Conservation (phyloP, 257 asterid species). For the Solanum pimpinellifolium region DNA sequence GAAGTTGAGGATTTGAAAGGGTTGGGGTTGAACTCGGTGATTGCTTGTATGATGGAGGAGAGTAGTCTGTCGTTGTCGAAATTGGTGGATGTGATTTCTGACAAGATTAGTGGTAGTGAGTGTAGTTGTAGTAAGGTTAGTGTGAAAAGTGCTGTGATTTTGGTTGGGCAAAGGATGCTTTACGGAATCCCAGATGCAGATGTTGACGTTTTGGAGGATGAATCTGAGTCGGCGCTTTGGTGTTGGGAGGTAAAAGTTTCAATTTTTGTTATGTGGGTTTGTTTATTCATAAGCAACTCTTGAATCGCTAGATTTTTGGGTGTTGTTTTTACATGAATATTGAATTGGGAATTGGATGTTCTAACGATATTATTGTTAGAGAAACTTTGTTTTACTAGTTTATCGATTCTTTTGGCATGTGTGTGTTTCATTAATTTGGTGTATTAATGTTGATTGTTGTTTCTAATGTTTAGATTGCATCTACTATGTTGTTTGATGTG, state of each 20-base stretch:
- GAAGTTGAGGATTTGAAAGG: slow-evolving; percentile 13
- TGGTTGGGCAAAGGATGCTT: slow-evolving; percentile 54
- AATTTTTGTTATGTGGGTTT: not conserved
- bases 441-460: not conserved
- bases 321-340: not conserved
- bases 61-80: slow-evolving; percentile 59
- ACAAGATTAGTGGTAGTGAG: slow-evolving; percentile 22
- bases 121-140: slow-evolving; percentile 29
- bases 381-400: too few species aligned
- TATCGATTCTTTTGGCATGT: not conserved
- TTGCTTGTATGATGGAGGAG: slow-evolving; percentile 77
- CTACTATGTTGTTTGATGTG: not conserved
- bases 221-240: slow-evolving; percentile 65
- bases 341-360: not conserved
- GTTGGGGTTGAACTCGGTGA: slow-evolving; percentile 25
- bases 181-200: slow-evolving; percentile 57
- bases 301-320: not conserved
- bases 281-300: not conserved
- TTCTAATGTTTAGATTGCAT: not conserved
- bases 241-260: slow-evolving; percentile 74
- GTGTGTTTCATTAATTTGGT: not conserved
- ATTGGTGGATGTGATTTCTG: slow-evolving; percentile 52
- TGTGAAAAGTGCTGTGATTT: slow-evolving; percentile 63
- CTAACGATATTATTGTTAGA: not conserved
- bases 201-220: slow-evolving; percentile 89